Evolutionary conservation across 495 filamentous ascomycete species (phyloP), one percentile per base, ranked within the genome.

Genomic region (Chaetomium cochliodes): DNA sequence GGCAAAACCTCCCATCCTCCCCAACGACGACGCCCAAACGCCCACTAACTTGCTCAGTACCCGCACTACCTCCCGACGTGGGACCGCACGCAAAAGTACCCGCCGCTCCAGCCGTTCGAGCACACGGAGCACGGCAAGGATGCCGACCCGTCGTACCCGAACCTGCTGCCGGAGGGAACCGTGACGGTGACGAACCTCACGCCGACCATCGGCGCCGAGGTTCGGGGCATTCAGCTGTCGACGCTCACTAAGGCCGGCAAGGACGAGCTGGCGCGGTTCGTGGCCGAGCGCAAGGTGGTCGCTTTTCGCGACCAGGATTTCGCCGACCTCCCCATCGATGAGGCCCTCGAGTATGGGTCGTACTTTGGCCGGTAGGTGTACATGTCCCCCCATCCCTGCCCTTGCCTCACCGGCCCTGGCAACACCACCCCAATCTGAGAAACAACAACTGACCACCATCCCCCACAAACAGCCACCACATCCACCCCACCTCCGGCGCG

Each of bases 221-320:
- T 96, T 49, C 79, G 76, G n/a, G 90, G 90, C 33, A 79, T 92
- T 18, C 90, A 94, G 75, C 81, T 96, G 57, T 88, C 83, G 80
- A 77, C 81, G 50, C 82, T 96, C 23, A 85, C 75, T 60, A 57
- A 79, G 37, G 83, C 83, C 3, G 90, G 87, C 60, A 93, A 91
- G 74, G 89, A 94, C 71, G 87, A 94, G 74, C 83, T 96, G 5
- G 91, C 91, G 3, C 84, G 91, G 3, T 85, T 90, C 60, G 88
- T 91, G 7, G 89, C 90, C 4, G 84, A 92, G 76, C 82, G 88
- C 62, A 92, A 92, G 69, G 90, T 93, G 0, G 87, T 93, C 22
- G 90, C 86, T 3, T 93, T 96, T 82, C 81, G 88, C 28, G 84
- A 87, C 71, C 91, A 94, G 71, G 88, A 92, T 69, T 86, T 96